phyloP scores from a whole-genome alignment of 495 filamentous ascomycete genomes.

The Aspergillus campestris region DNA sequence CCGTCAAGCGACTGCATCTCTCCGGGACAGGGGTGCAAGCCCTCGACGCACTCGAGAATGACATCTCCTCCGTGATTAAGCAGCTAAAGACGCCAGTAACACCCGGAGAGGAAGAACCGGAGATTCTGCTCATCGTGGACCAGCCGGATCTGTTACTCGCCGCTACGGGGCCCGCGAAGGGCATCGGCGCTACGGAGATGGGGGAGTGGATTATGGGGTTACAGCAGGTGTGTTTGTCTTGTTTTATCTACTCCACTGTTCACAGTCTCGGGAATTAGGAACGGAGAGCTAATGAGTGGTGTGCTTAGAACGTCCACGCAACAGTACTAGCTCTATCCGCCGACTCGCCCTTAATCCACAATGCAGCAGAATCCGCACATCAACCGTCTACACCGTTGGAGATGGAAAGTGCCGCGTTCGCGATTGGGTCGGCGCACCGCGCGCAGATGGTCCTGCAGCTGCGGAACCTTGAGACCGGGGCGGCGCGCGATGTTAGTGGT shows the following conservation, averaged over 20 bases:
- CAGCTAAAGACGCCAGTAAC: constrained; percentile 16
- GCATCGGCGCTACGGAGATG: constrained; percentile 38
- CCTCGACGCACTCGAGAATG: constrained; percentile 29
- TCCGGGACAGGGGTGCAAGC: constrained; percentile 26
- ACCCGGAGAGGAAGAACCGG: constrained; percentile 14
- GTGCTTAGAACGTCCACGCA: constrained; percentile 39
- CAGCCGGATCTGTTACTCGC: constrained; percentile 45
- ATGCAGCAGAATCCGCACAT: constrained; percentile 21
- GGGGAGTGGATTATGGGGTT: constrained; percentile 36
- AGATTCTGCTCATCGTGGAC: constrained; percentile 42
- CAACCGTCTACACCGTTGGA: constrained; percentile 50
- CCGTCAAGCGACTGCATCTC: constrained; percentile 28
- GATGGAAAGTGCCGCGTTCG: constrained; percentile 58
- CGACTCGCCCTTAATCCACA: constrained; percentile 59
- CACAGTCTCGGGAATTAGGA: too few relatives aligned
- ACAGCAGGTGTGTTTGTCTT: constrained; percentile 28
- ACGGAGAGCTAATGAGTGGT: too few relatives aligned
- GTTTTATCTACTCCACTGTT: background rate
- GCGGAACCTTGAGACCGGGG: constrained; percentile 70
- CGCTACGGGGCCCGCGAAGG: constrained; percentile 28
- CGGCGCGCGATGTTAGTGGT: constrained; percentile 84
- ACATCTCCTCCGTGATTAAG: constrained; percentile 29
- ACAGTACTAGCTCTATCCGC: constrained; percentile 60
- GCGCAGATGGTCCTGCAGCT: constrained; percentile 62
- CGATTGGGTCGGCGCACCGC: constrained; percentile 62